Percentiles rank a stretch among this genome's conserved stretches.
Evolutionary conservation across 345 rosid genomes (phyloP).

Genomic region (Hypericum perforatum): DNA sequence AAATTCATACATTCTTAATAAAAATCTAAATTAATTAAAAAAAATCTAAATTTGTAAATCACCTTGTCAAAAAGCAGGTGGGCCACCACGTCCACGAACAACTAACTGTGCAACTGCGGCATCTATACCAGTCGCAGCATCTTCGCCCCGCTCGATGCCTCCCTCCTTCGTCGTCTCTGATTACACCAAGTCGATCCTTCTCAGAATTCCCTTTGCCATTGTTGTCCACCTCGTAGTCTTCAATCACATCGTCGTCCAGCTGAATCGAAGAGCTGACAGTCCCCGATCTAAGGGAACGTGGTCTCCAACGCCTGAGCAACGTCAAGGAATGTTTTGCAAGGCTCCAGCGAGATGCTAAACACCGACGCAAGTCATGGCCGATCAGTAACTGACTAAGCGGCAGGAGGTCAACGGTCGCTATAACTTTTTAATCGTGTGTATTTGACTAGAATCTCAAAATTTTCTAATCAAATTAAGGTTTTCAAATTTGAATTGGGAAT

Average conservation of each 20-base stretch:
- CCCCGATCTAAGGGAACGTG: conserved; percentile 42
- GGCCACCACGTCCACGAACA: conserved; percentile 87
- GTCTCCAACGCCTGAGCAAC: conserved; percentile 67
- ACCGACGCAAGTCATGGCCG: conserved; percentile 76
- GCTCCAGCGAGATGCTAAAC: conserved; percentile 65
- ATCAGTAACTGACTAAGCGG: conserved; percentile 65
- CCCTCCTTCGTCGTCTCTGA: conserved; percentile 63
- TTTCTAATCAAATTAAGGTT: too few relatives aligned
- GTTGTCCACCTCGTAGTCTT: too few relatives aligned
- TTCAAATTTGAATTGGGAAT: too few relatives aligned
- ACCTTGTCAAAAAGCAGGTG: too few relatives aligned
- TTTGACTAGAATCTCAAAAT: too few relatives aligned
- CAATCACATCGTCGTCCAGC: too few relatives aligned
- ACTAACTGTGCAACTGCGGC: conserved; percentile 89
- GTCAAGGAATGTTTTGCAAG: conserved; percentile 40
- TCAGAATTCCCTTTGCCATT: conserved; percentile 31
- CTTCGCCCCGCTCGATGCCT: too few relatives aligned
- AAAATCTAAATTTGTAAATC: too few relatives aligned
- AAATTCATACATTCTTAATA: too few relatives aligned
- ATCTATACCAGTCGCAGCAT: conserved; percentile 92
- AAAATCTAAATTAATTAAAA: too few relatives aligned
- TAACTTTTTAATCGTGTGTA: too few relatives aligned
- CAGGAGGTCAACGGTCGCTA: conserved; percentile 50
- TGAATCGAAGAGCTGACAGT: too few relatives aligned
- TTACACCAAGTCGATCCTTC: conserved; percentile 57